These are phyloP conservation scores for Epichloe baconii DNA, from an alignment of 2,329 filamentous ascomycete genomes.

Conservation along the genomic window DNA sequence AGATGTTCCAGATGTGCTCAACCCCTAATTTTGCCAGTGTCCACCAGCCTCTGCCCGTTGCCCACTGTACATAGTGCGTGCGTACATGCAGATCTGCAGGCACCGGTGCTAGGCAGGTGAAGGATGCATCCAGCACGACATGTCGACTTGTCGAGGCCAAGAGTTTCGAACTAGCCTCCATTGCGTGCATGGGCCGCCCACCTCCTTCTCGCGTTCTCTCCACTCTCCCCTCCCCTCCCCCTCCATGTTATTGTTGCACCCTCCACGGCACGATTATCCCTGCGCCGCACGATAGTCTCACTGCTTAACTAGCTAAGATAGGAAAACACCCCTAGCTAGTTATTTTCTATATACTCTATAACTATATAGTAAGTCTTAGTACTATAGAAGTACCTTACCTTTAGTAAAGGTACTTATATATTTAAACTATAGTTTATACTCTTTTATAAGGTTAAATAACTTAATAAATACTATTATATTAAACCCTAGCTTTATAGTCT, in stretches of 20 bases:
- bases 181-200: not conserved
- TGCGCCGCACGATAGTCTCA: too few relatives aligned
- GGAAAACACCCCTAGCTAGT: too few relatives aligned
- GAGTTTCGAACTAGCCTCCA: not conserved
- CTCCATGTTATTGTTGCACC: not conserved
- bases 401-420: too few relatives aligned
- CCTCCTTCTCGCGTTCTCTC: not conserved
- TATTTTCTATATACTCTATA: too few relatives aligned
- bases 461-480: too few relatives aligned
- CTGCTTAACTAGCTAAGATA: too few relatives aligned
- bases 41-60: not conserved
- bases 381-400: too few relatives aligned
- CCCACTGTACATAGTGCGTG: not conserved
- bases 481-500: too few relatives aligned
- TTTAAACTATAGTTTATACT: too few relatives aligned
- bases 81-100: not conserved
- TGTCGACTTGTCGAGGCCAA: not conserved
- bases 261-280: too few relatives aligned
- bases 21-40: not conserved
- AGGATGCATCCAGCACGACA: not conserved
- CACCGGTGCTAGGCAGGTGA: not conserved
- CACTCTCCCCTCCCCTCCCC: not conserved
- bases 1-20: not conserved
- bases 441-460: too few relatives aligned
- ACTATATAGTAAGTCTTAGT: too few relatives aligned